Base-by-base conservation (phyloP, 1,139 yeast species). In the Saccharomyces pastorianus region DNA sequence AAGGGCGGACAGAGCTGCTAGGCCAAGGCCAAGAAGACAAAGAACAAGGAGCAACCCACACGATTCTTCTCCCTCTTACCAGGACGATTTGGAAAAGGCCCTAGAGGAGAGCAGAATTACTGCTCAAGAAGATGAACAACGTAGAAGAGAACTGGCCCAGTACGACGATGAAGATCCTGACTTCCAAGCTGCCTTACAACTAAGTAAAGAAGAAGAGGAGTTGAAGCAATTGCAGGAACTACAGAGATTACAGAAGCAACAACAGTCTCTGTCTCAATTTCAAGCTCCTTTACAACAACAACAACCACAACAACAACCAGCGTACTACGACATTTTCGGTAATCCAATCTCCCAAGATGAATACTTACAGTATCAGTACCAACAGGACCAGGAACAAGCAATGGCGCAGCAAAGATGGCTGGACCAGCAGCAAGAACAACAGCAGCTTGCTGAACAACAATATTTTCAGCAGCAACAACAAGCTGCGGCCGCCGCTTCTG, bases 191-290 rank as follows among this genome's bases (percentile, higher is more conserved):
- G 98, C 98, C 1, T 77, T 91, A 60, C 84, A 85, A 71, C 78
- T 93, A 63, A 85, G 95, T 44, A 76, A 84, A 68, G 97, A 90
- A 71, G 98, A 93, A 67, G 96, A 90, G 64, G 95, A 85, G 69
- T 77, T 85, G 78, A 80, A 84, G 65, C 81, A 78, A 62, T 73
- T 75, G 59, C 76, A 74, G 58, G 75, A 73, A 53, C 70, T 70
- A 52, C 81, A 79, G 57, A 75, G 76, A 46, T 83, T 83, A 64
- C 86, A 80, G 57, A 72, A 73, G 48, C 66, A 65, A 34, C 73
- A 72, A 26, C 63, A 73, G 26, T 11, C n/a, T 11, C 25, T 20
- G n/a, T 38, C 44, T 20, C 44, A 38, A 20, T 6, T 38, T 23
- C 44, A 17, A 20, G 13, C 20, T 9, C 44, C 44, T 11, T 3